Base-by-base conservation (phyloP, 805 yeast species). In the Metahyphopichia silvanorum region DNA sequence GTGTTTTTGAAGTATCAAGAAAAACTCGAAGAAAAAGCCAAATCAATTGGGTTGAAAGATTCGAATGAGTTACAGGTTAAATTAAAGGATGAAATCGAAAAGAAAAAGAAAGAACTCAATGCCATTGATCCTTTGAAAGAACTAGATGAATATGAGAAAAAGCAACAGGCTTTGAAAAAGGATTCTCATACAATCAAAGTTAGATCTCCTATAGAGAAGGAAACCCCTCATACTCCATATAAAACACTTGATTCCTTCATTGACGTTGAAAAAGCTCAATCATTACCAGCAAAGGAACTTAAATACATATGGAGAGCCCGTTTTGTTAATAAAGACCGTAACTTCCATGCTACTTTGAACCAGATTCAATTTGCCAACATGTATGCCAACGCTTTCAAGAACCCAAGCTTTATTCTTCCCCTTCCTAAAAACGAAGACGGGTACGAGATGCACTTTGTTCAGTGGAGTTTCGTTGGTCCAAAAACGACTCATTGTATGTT, bases 221-320 rank as follows among this genome's bases (percentile, higher is more conserved):
- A 55, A 54, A 33, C 64, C 39, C 55, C 72, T 16, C 33, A 47
- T 27, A 38, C 51, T 8, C 87, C 91, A 4, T 85, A 71, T 60
- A 87, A 87, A 58, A 79, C 86, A 0, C 64, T 93, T 33, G 67
- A 72, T 27, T 77, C 89, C 1, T 91, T 67, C 55, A 56, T 93
- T 25, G 88, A 86, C 34, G 66, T 77, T 6, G 83, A 74, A 1
- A 89, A 87, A 54, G 44, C 86, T 29, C 38, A 59, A 30, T 69
- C 65, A 4, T 71, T 89, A 32, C 71, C 76, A 0, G 46, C 55
- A 3, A 69, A 73, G 40, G 94, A 86, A 47, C 65, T 91, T 32
- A 94, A 85, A 47, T 71, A 74, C 46, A 62, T 93, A 13, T 93
- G 98, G 98, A 79, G 86, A 53, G 87, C 95, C 0, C 74, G 96